Evolutionary conservation across 2,329 filamentous ascomycete genomes (phyloP).

Genomic region (Penicillium sp.): DNA sequence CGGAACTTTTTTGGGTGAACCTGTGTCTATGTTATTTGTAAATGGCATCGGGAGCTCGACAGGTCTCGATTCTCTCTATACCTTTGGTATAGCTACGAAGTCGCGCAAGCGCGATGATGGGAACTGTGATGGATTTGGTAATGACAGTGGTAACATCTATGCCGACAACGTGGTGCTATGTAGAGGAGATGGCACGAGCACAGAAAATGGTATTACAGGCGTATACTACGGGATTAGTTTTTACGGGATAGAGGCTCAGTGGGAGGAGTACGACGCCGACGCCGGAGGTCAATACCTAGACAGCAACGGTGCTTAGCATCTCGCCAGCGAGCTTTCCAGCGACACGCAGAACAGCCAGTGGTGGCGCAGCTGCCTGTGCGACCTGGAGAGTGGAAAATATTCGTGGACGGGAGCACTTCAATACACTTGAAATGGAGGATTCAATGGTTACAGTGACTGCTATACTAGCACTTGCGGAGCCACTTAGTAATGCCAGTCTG

Average conservation of each 20-base stretch:
- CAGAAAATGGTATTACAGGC: background rate
- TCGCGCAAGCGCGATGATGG: background rate
- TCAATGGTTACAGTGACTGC: conserved; percentile 1
- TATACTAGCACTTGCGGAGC: background rate
- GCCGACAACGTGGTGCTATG: background rate
- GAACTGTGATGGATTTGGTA: background rate
- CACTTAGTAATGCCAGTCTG: background rate
- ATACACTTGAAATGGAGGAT: background rate
- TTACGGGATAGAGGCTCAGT: background rate
- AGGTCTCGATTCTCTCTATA: background rate
- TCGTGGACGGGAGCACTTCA: background rate
- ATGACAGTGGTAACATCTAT: background rate
- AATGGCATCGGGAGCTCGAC: background rate
- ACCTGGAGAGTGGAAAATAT: background rate
- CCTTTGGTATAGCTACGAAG: background rate
- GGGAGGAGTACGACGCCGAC: background rate
- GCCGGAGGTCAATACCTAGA: background rate
- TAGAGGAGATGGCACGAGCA: background rate
- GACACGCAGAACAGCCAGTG: background rate
- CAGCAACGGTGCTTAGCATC: background rate
- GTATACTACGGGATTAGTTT: background rate
- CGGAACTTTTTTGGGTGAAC: background rate
- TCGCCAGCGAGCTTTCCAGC: background rate
- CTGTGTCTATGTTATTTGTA: background rate
- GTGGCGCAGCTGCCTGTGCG: background rate